phyloP scores from a whole-genome alignment of 164 flowering plant genomes.

The Chimonanthus praecox region DNA sequence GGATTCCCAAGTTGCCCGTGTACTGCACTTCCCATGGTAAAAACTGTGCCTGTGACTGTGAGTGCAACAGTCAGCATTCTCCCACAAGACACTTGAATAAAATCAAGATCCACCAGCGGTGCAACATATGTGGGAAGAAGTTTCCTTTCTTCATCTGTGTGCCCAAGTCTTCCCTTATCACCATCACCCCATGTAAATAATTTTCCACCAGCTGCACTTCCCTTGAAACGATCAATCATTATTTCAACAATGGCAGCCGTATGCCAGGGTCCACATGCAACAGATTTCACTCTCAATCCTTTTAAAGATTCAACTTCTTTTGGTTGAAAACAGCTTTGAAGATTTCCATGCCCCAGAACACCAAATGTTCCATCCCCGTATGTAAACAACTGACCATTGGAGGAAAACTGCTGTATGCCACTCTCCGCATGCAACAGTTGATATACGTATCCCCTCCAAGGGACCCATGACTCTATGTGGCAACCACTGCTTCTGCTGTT shows the following conservation, averaged over 20 bases:
- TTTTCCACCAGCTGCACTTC: conserved; percentile 32
- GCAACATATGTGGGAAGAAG: conserved; percentile 61
- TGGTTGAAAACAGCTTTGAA: conserved; percentile 36
- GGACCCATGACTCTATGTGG: conserved; percentile 42
- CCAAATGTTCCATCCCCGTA: conserved; percentile 82
- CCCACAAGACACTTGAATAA: conserved; percentile 65
- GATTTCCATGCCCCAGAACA: conserved; percentile 68
- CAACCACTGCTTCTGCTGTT: conserved; percentile 33
- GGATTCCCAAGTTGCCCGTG: conserved; percentile 68
- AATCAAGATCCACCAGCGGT: conserved; percentile 47
- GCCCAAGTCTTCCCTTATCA: conserved; percentile 65
- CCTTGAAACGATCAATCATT: conserved; percentile 26
- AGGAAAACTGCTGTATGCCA: conserved; percentile 67
- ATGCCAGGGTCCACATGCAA: conserved; percentile 78
- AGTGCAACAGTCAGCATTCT: conserved; percentile 55
- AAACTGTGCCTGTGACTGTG: conserved; percentile 44
- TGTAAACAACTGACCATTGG: conserved; percentile 57
- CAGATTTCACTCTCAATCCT: conserved; percentile 48
- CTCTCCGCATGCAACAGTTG: conserved; percentile 56
- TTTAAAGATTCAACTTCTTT: conserved; percentile 60
- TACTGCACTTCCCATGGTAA: conserved; percentile 56
- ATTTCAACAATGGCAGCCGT: conserved; percentile 66
- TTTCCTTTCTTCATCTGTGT: conserved; percentile 37
- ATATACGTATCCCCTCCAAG: conserved; percentile 35
- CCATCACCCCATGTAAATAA: conserved; percentile 81